These are phyloP conservation scores for Heteromeles arbutifolia DNA, from an alignment of 306 rosid species.

Conservation along the genomic window DNA sequence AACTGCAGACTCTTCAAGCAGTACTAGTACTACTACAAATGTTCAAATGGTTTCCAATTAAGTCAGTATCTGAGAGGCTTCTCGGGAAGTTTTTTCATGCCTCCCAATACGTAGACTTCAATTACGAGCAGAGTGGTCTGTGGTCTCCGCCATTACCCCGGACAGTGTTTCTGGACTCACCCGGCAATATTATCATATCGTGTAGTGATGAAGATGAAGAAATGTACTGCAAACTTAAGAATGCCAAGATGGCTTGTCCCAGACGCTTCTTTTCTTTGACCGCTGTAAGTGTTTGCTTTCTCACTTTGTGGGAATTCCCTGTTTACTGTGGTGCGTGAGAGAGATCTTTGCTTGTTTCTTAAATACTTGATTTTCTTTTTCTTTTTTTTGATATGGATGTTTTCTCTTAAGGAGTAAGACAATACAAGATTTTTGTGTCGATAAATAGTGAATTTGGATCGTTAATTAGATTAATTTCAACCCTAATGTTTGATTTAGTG, in stretches of 20 bases:
- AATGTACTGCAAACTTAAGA: conserved; percentile 24
- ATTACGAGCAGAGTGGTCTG: conserved; percentile 45
- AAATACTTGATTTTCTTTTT: too few species aligned
- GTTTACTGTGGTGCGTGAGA: background rate
- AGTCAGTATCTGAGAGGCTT: conserved; percentile 54
- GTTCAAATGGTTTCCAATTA: conserved; percentile 44
- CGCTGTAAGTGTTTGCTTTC: conserved; percentile 23
- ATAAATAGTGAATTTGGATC: background rate
- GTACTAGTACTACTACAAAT: conserved; percentile 7
- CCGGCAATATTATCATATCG: conserved; percentile 19
- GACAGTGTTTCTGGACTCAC: conserved; percentile 34
- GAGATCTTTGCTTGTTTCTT: background rate
- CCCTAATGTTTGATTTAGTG: too few species aligned
- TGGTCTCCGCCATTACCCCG: conserved; percentile 56
- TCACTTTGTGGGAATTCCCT: background rate
- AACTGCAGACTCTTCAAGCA: background rate
- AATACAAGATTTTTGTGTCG: background rate
- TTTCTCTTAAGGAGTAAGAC: too few species aligned
- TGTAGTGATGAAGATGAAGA: conserved; percentile 15
- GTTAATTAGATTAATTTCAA: background rate
- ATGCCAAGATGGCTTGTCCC: conserved; percentile 24
- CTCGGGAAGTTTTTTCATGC: conserved; percentile 57
- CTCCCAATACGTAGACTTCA: conserved; percentile 47
- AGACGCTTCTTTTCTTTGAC: conserved; percentile 28
- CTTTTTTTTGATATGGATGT: too few species aligned